Conservation (phyloP, 2,329 filamentous ascomycete species). For the Colletotrichum musicola region DNA sequence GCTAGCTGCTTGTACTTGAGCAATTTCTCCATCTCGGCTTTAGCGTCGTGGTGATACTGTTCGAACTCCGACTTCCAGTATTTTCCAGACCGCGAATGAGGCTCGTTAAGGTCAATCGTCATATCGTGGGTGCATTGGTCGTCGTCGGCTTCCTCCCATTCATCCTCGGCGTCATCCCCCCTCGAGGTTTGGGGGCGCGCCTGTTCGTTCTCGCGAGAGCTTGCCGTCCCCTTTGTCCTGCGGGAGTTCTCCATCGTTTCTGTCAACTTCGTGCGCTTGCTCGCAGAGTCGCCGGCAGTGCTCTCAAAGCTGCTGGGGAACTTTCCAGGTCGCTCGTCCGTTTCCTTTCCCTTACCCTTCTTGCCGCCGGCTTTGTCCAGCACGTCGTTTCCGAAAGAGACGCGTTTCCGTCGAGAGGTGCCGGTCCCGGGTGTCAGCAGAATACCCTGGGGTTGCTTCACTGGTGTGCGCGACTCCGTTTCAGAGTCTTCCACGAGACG, state of each 20-base stretch:
- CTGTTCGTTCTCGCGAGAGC: conserved; percentile 26
- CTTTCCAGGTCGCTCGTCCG: conserved; percentile 47
- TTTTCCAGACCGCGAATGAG: conserved; percentile 79
- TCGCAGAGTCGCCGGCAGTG: conserved; percentile 39
- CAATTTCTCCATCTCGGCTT: conserved; percentile 80
- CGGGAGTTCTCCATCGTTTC: conserved; percentile 60
- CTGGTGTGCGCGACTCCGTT: conserved; percentile 58
- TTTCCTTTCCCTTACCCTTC: conserved; percentile 45
- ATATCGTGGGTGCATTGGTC: conserved; percentile 68
- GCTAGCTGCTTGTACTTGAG: conserved; percentile 84
- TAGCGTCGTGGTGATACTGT: conserved; percentile 78
- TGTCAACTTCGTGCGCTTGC: conserved; percentile 58
- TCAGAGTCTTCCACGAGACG: conserved; percentile 39
- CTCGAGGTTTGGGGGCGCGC: conserved; percentile 34
- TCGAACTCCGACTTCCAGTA: conserved; percentile 87
- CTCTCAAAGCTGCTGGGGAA: conserved; percentile 45
- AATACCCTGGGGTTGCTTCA: conserved; percentile 66
- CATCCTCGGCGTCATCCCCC: conserved; percentile 53
- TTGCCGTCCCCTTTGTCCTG: conserved; percentile 42
- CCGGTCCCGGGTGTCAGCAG: conserved; percentile 74
- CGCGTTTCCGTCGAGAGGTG: conserved; percentile 71
- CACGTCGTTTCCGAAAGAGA: conserved; percentile 73
- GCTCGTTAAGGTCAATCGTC: conserved; percentile 79
- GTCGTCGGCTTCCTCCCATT: conserved; percentile 63
- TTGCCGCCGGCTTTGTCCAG: conserved; percentile 51